Evolutionary conservation across 495 filamentous ascomycete species (phyloP).

Genomic region (Patellaria atrata): DNA sequence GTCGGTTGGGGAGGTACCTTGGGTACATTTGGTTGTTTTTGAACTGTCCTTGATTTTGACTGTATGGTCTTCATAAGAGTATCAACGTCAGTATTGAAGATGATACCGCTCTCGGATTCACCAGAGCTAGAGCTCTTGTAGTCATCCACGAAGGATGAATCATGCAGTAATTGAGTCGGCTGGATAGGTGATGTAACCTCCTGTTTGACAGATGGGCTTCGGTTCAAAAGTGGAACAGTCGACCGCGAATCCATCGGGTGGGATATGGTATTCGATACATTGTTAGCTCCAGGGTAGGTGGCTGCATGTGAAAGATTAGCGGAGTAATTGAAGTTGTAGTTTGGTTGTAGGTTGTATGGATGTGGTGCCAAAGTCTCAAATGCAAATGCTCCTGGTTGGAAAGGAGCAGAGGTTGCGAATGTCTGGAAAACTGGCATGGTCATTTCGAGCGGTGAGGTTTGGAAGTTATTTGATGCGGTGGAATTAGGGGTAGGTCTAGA

Average conservation of each 20-base stretch:
- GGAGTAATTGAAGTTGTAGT: constrained; percentile 13
- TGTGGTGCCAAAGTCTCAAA: constrained; percentile 19
- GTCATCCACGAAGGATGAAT: constrained; percentile 10
- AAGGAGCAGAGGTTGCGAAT: constrained; percentile 15
- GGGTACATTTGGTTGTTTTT: constrained; percentile 19
- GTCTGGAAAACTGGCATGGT: constrained; percentile 19
- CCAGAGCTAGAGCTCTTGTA: constrained; percentile 6
- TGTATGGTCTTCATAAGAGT: constrained; percentile 89
- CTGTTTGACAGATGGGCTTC: constrained; percentile 23
- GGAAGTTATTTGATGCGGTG: constrained; percentile 14
- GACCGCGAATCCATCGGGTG: constrained; percentile 10
- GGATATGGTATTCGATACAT: constrained; percentile 8
- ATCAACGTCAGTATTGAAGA: constrained; percentile 74
- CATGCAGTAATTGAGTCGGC: constrained; percentile 19
- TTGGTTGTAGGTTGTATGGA: constrained; percentile 19
- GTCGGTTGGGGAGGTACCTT: constrained; percentile 8
- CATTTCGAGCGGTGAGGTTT: constrained; percentile 19
- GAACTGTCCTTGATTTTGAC: constrained; percentile 40
- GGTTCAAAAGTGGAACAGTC: constrained; percentile 11
- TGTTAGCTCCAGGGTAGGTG: constrained; percentile 8
- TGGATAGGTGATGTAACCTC: constrained; percentile 24
- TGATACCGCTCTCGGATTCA: constrained; percentile 23
- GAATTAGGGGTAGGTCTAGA: constrained; percentile 13
- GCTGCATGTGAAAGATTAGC: constrained; percentile 9
- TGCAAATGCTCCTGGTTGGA: constrained; percentile 19